Evolutionary conservation across 495 filamentous ascomycete genomes (phyloP).

Genomic region (Penicillium chermesinum): DNA sequence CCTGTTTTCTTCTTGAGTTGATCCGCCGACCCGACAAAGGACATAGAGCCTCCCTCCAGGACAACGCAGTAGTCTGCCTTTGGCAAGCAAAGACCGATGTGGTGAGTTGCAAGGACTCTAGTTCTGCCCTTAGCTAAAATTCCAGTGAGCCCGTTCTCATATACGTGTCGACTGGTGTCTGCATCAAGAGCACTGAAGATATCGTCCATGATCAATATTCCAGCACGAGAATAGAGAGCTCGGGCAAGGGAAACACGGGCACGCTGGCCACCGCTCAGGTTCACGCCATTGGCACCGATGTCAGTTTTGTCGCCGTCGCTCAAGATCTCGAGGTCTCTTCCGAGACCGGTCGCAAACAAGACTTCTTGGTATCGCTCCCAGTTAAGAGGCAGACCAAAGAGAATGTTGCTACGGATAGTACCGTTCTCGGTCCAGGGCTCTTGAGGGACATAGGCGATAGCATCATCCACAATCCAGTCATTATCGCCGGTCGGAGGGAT

Average conservation of each 20-base stretch:
- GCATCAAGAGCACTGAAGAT: background rate
- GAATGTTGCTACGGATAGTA: background rate
- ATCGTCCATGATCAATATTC: background rate
- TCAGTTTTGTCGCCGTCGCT: background rate
- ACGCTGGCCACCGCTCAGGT: background rate
- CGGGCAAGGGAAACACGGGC: background rate
- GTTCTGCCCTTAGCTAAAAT: background rate
- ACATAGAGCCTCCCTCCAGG: slow-evolving; percentile 4
- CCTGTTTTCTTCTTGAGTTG: background rate
- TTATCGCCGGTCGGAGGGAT: background rate
- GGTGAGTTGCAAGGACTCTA: background rate
- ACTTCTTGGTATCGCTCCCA: background rate
- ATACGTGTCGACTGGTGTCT: background rate
- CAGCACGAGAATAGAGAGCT: background rate
- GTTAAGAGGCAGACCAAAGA: background rate
- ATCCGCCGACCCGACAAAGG: background rate
- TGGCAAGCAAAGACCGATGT: slow-evolving; percentile 72
- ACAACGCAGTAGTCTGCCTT: slow-evolving; percentile 62
- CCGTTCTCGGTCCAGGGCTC: background rate
- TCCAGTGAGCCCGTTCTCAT: background rate
- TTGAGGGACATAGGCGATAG: background rate
- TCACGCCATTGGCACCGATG: background rate
- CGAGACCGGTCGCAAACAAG: background rate
- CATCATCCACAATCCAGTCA: background rate
- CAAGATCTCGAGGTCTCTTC: background rate